Evolutionary conservation across 2,329 filamentous ascomycete species (phyloP), one percentile per base, ranked within the genome.

Genomic region (Drechmeria coniospora): DNA sequence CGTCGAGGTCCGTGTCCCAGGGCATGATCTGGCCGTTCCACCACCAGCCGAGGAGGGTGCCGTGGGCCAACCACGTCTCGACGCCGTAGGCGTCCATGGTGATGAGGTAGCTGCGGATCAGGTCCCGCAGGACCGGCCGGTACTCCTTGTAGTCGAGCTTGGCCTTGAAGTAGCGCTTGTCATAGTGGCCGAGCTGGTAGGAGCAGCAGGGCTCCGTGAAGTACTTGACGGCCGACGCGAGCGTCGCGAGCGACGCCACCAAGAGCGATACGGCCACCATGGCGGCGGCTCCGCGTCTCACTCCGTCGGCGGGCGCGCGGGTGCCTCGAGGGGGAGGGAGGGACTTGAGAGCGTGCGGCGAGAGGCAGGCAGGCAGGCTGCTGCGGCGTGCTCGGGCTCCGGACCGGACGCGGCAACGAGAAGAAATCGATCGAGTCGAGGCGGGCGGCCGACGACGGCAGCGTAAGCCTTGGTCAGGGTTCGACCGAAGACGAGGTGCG

Each of bases 51-150:
- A 92, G 58, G 27, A 90, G 56, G 4, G 81, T 84, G 26, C 82
- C 82, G 50, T 92, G 82, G 21, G 82, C 81, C 33, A 92, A 71
- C 82, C 82, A 90, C 1, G 82, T 87, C 53, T 87, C 79, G 35
- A 83, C 54, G 6, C 70, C 68, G 29, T 75, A 60, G 12, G 66
- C 58, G 24, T 61, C 57, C 49, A 80, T 77, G 31, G 69, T 73
- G 25, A 63, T 61, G 24, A 90, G 63, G 53, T 90, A 90, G 28
- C 79, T 74, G 36, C 74, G 69, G 37, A 84, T 68, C 38, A 90
- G 70, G 47, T 79, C 65, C 27, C 64, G 63, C 31, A 87, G 65
- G 5, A 70, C 71, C 16, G 68, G 57, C n/a, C 65, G 63, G 42
- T 79, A 72, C 36, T 75, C 66, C 21, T 69, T 67, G 50, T 84